Evolutionary conservation across 169 alveolate species (phyloP).

Genomic region (Neospora caninum): DNA sequence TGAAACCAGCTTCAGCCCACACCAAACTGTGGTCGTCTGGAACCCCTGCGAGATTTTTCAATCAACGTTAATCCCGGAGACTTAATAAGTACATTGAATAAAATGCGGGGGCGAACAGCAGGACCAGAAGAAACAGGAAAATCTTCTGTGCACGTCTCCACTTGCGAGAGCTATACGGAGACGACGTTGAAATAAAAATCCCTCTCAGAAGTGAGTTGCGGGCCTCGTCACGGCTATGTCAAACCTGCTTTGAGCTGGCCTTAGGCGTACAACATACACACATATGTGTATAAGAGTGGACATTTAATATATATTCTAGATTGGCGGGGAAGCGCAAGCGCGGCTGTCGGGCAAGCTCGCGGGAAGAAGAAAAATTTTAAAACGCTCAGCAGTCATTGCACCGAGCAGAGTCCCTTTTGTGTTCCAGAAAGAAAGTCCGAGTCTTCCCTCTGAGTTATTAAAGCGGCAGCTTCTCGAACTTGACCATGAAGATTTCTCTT

Average conservation of each 20-base stretch:
- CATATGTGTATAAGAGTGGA: neutral
- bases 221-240: neutral
- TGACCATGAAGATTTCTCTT: neutral
- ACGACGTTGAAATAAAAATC: too few species aligned
- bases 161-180: too few species aligned
- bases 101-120: too few species aligned
- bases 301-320: too few species aligned
- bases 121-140: too few species aligned
- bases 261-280: neutral
- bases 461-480: neutral
- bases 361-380: neutral
- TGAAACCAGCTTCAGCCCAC: neutral
- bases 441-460: neutral
- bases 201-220: too few species aligned
- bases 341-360: neutral
- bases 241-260: constrained; percentile 2
- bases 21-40: too few species aligned
- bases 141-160: too few species aligned
- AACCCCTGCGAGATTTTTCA: too few species aligned
- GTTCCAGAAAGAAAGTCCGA: neutral
- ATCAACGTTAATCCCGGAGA: too few species aligned
- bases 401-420: neutral
- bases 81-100: too few species aligned
- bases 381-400: neutral
- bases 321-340: neutral